Base-by-base conservation (phyloP, 352 stramenopile genomes). In the Phytophthora cactorum region DNA sequence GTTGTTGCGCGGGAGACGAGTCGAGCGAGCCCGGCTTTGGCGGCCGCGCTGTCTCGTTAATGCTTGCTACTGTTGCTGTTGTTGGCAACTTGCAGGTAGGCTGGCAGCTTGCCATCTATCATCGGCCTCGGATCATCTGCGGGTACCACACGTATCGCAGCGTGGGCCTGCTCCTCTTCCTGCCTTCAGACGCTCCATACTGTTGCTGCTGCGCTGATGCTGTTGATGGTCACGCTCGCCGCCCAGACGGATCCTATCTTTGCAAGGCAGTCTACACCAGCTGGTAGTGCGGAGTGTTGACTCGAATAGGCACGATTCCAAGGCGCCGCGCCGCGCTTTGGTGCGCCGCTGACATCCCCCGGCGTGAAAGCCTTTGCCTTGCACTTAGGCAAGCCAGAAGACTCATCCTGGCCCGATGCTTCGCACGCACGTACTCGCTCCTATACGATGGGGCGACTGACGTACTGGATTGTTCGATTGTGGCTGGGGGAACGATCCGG, bases 401-500 rank as follows among this genome's bases (percentile, higher is more conserved):
- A 74, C 46, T 62, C 49, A 67, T 70, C 56, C 55, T 60, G 36
- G 27, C 41, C 54, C 54, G 46, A 47, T 61, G 53, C 61, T 66
- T 59, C 49, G 50, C 66, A 69, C 65, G 60, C 65, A 74, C 57
- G 71, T 43, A 56, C 52, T 52, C 57, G 68, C 51, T 78, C 71
- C 62, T 72, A 36, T 60, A 72, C 73, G 69, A 81, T 75, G 63
- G 60, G 74, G 59, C 70, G 70, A 72, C 60, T 73, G 67, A 68
- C 70, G 60, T 56, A 66, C 66, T 70, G 47, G 70, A 74, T 81
- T 72, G 70, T 76, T 77, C 52, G 66, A 72, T 81, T 78, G 74
- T 78, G 65, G 56, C 27, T 44, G 46, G 53, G 45, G 50, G 29
- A 74, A 70, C 49, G 38, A 62, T 59, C 43, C 29, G 31, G 11